A percentile compares a stretch with the other conserved stretches of the same genome.
Conservation (phyloP, 371 early-diverging fungal genomes). For the Sanchytrium tribonematis region DNA sequence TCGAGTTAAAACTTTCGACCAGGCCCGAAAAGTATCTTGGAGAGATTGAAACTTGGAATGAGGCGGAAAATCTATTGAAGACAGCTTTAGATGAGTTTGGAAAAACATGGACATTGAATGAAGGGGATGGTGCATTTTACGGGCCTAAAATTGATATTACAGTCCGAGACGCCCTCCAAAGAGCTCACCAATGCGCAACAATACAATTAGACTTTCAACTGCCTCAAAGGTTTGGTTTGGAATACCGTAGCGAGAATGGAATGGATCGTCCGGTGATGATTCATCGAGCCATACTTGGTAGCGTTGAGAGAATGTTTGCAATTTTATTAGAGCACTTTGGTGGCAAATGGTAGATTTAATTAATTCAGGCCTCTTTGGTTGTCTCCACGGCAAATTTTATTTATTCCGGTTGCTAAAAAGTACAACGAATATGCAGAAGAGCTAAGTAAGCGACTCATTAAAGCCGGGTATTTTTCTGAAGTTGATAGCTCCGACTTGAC, state of each 20-base stretch:
- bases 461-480: slow-evolving; percentile 54
- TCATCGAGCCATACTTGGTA: slow-evolving; percentile 94
- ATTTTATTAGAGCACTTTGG: slow-evolving; percentile 86
- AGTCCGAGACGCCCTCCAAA: slow-evolving; percentile 71
- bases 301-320: slow-evolving; percentile 92
- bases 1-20: slow-evolving; percentile 68
- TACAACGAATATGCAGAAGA: slow-evolving; percentile 13
- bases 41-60: slow-evolving; percentile 61
- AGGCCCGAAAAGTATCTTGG: slow-evolving; percentile 92
- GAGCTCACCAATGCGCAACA: slow-evolving; percentile 92
- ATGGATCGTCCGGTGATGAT: slow-evolving; percentile 84
- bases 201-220: slow-evolving; percentile 95
- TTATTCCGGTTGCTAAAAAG: slow-evolving; percentile 34
- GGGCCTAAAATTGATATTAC: slow-evolving; percentile 99
- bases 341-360: slow-evolving; percentile 37
- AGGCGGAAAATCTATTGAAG: slow-evolving; percentile 54
- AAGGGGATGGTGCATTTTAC: slow-evolving; percentile 99
- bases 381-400: slow-evolving; percentile 72
- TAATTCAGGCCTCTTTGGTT: slow-evolving; percentile 69
- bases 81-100: slow-evolving; percentile 44
- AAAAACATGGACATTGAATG: slow-evolving; percentile 61
- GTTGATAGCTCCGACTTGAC: slow-evolving; percentile 60
- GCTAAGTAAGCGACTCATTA: slow-evolving; percentile 24
- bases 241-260: slow-evolving; percentile 37
- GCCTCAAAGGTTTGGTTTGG: slow-evolving; percentile 67